Percentiles rank a stretch among this genome's conserved stretches.
Evolutionary conservation across 192 early-diverging fungal genomes (phyloP).

Genomic region (Physocladia obscura): DNA sequence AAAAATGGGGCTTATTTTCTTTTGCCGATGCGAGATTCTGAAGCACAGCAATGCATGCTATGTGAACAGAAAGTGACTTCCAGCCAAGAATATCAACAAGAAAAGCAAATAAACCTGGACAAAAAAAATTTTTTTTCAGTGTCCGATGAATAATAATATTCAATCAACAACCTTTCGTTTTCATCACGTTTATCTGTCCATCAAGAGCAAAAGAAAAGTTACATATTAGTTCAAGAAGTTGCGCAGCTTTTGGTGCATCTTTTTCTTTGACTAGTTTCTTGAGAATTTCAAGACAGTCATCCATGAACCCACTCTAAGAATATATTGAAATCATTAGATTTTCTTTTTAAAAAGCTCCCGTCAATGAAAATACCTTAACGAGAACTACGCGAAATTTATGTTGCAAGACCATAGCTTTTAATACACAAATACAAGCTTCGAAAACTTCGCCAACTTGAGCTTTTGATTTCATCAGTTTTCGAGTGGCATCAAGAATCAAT

Average conservation of each 20-base stretch:
- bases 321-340: neutral
- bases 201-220: conserved; percentile 25
- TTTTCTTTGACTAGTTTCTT: conserved; percentile 20
- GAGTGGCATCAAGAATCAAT: neutral
- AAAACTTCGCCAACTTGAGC: conserved; percentile 20
- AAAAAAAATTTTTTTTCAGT: neutral
- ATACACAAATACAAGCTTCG: conserved; percentile 11
- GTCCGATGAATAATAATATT: neutral
- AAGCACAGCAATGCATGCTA: conserved; percentile 25
- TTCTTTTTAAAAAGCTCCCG: neutral
- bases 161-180: conserved; percentile 18
- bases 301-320: conserved; percentile 14
- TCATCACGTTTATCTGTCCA: conserved; percentile 31
- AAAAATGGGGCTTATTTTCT: conserved; percentile 43
- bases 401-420: conserved; percentile 32
- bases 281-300: neutral
- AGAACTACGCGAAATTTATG: conserved; percentile 25
- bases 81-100: conserved; percentile 14
- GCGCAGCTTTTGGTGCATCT: conserved; percentile 17
- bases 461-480: conserved; percentile 4
- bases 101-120: conserved; percentile 27
- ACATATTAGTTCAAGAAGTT: conserved; percentile 20
- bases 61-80: neutral
- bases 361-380: conserved; percentile 31
- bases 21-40: conserved; percentile 32